Percentiles rank a stretch among this genome's conserved stretches.
phyloP scores from a whole-genome alignment of 495 filamentous ascomycete genomes.

The Terfezia boudieri region DNA sequence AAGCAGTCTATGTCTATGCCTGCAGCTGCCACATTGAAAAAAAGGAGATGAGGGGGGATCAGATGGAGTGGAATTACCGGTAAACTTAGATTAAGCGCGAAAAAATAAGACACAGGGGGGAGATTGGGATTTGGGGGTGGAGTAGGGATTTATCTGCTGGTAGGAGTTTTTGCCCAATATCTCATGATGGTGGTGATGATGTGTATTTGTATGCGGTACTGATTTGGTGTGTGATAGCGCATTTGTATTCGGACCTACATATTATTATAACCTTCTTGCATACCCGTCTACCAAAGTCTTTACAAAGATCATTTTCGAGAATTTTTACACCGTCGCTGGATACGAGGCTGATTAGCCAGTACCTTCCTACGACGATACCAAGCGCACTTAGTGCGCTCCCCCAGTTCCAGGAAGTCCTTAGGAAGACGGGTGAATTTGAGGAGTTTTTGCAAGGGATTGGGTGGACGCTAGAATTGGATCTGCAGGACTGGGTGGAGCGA shows the following conservation, averaged over 20 bases:
- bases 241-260: conserved; percentile 36
- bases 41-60: background rate
- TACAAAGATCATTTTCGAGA: conserved; percentile 38
- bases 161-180: background rate
- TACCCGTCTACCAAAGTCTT: conserved; percentile 37
- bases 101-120: background rate
- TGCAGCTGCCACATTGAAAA: background rate
- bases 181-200: background rate
- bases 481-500: conserved; percentile 60
- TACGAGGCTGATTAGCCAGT: conserved; percentile 40
- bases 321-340: conserved; percentile 44
- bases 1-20: too few relatives aligned
- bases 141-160: conserved; percentile 19
- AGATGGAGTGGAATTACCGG: background rate
- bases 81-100: background rate
- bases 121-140: conserved; percentile 20
- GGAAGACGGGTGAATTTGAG: conserved; percentile 38
- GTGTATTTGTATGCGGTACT: background rate
- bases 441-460: conserved; percentile 34
- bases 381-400: conserved; percentile 42
- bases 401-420: conserved; percentile 42
- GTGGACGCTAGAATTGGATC: conserved; percentile 44
- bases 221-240: background rate
- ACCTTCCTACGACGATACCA: conserved; percentile 58
- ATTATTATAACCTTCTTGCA: conserved; percentile 42